These are phyloP conservation scores for Amanita brunnescens DNA, from an alignment of 768 basidiomycete genomes.

Conservation along the genomic window DNA sequence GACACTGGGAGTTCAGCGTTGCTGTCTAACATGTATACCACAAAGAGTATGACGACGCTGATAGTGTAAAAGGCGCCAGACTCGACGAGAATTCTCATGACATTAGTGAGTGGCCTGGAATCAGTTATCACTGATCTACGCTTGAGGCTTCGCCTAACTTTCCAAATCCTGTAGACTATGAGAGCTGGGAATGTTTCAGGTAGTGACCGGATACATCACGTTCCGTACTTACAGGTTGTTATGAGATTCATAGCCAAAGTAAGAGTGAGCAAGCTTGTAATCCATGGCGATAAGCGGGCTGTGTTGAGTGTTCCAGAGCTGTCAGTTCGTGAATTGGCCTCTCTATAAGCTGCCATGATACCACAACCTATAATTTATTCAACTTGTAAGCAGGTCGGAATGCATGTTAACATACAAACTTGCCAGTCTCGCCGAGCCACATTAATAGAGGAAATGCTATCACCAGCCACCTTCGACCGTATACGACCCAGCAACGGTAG, in stretches of 20 bases:
- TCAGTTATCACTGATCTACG: constrained; percentile 13
- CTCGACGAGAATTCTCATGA: constrained; percentile 27
- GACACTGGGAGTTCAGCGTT: constrained; percentile 30
- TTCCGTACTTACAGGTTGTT: constrained; percentile 24
- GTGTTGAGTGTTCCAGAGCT: constrained; percentile 19
- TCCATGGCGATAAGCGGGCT: constrained; percentile 24
- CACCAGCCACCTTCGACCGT: constrained; percentile 22
- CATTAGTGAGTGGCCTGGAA: constrained; percentile 18
- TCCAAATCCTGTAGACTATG: constrained; percentile 30
- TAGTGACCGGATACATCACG: not conserved
- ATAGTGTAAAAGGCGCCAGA: constrained; percentile 31
- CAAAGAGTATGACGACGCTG: constrained; percentile 26
- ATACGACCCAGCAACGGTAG: constrained; percentile 31
- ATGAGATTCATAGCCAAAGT: constrained; percentile 28
- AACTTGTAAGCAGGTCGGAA: not conserved
- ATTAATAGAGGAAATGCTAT: constrained; percentile 21
- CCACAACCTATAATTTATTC: constrained; percentile 23
- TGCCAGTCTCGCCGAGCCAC: constrained; percentile 30
- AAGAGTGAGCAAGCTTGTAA: constrained; percentile 27
- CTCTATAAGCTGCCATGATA: constrained; percentile 22
- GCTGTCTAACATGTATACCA: constrained; percentile 25
- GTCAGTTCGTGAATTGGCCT: constrained; percentile 19
- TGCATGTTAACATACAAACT: not conserved
- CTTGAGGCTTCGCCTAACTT: constrained; percentile 19
- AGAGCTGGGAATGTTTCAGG: constrained; percentile 16